Evolutionary conservation across 176 grass and related monocot species (phyloP).

Genomic region (Oryza australiensis): DNA sequence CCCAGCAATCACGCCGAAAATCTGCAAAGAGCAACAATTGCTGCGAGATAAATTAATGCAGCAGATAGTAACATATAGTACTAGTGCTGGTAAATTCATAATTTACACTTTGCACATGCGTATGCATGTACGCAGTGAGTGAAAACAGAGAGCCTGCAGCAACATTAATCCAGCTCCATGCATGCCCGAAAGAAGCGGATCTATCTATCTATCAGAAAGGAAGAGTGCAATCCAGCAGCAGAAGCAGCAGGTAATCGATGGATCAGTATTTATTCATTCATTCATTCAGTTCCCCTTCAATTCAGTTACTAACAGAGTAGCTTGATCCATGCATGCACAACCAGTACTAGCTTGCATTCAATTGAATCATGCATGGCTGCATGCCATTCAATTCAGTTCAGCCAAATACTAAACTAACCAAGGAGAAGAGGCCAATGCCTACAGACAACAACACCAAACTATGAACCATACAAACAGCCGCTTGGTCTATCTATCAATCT

Average conservation of each 20-base stretch:
- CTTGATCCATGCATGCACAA: background rate
- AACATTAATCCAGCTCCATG: background rate
- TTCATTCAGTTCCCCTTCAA: background rate
- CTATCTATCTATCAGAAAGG: background rate
- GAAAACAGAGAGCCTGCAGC: background rate
- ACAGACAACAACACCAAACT: background rate
- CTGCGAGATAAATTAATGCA: background rate
- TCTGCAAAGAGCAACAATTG: background rate
- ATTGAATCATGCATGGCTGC: background rate
- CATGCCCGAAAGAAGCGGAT: slow-evolving; percentile 12
- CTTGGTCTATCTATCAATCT: background rate
- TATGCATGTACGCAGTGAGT: too few relatives aligned
- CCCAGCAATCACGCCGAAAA: background rate
- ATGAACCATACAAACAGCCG: background rate
- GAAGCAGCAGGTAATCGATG: background rate
- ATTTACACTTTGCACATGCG: background rate
- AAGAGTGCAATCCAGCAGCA: background rate
- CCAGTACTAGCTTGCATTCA: background rate
- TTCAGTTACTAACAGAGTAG: background rate
- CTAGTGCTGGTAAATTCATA: background rate
- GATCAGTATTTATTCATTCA: background rate
- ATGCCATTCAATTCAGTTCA: slow-evolving; percentile 1
- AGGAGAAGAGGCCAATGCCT: background rate
- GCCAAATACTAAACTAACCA: background rate
- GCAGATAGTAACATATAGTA: background rate